Base-by-base conservation (phyloP, 2,329 filamentous ascomycete species). In the Botrytis sinoallii region DNA sequence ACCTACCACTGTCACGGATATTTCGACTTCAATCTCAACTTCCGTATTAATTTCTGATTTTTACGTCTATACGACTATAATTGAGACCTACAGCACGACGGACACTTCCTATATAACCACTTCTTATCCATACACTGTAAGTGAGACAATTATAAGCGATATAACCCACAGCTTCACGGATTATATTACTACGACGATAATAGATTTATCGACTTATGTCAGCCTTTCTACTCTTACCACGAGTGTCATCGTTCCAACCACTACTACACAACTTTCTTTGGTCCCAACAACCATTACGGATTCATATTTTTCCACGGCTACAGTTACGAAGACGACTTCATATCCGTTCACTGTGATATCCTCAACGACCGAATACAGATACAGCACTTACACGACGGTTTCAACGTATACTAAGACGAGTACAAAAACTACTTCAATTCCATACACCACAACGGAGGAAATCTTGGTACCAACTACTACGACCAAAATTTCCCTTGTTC, bases 371-470 rank as follows among this genome's bases (percentile, higher is more conserved):
- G 44, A 75, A n/a, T 76, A 72, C 59, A 75, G 40, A 25, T 72
- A 70, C 20, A 76, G 73, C 66, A 76, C 75, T 2, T 75, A 73
- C 32, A 76, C 73, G 22, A 74, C 73, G 2, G 71, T 76, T 42
- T 75, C 74, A 29, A 74, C 74, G 18, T 69, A 40, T n/a, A 55
- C 22, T 2, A 42, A 29, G 25, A 22, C 44, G 32, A 69, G 66
- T 25, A 69, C 35, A 18, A 55, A 69, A 20, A 69, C 66, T 35
- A 69, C 48, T 38, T 69, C 66, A 8, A 25, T 69, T 57, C 66
- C 66, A 25, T 59, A 55, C 22, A 70, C 55, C 25, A 60, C n/a
- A 25, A 60, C 67, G 35, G 16, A 8, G 12, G 38, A 60, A 32
- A 46, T 42, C 20, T 70, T 12, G n/a, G 40, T 70, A 16, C 48